A percentile compares a stretch with the other conserved stretches of the same genome.
Evolutionary conservation across 306 rosid genomes (phyloP).

Genomic region (Cicer chorassanicum): DNA sequence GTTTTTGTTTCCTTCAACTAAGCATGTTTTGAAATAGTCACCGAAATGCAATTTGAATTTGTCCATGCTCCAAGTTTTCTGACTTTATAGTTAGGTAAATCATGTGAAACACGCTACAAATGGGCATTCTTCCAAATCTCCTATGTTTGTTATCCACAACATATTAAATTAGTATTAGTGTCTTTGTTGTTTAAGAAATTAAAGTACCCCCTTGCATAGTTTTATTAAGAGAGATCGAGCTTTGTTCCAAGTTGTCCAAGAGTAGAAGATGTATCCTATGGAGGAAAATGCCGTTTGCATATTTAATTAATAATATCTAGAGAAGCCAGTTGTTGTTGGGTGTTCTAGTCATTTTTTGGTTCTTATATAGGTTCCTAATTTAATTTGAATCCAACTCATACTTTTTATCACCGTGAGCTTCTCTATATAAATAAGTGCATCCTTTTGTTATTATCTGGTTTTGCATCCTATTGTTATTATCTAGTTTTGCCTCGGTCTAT

Average conservation of each 20-base stretch:
- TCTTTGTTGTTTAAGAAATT: background rate
- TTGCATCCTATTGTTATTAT: background rate
- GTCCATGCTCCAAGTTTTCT: background rate
- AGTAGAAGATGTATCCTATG: conserved; percentile 31
- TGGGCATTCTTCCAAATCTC: background rate
- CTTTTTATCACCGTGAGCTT: background rate
- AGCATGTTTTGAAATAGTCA: background rate
- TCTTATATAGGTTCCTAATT: background rate
- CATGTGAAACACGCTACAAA: conserved; percentile 13
- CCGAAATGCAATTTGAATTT: conserved; percentile 15
- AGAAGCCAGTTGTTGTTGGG: background rate
- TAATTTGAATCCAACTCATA: background rate
- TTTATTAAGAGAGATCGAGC: background rate
- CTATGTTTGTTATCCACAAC: background rate
- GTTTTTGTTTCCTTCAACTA: background rate
- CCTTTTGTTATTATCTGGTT: background rate
- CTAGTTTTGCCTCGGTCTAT: background rate
- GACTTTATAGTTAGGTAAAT: conserved; percentile 12
- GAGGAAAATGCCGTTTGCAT: conserved; percentile 30
- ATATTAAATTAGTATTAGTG: background rate
- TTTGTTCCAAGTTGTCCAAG: background rate
- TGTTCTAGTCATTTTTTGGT: background rate
- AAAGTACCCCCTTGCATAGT: too few relatives aligned
- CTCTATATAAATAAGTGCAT: background rate
- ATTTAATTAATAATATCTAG: conserved; percentile 2